Percentiles rank a stretch among this genome's conserved stretches.
phyloP scores from a whole-genome alignment of 306 rosid species.

The Ziziphus jujuba region DNA sequence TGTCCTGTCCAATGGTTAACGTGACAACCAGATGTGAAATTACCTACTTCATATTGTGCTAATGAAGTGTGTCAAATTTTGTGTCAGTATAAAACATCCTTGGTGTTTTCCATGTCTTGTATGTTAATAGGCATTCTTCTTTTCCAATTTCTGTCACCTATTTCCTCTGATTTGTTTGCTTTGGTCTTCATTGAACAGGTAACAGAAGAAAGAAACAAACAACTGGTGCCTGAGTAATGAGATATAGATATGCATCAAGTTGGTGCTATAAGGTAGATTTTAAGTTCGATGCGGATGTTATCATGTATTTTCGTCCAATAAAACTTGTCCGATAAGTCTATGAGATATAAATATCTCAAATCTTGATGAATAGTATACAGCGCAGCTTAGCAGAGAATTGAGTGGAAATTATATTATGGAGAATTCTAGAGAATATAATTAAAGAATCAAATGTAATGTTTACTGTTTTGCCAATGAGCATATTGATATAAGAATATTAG shows the following conservation, averaged over 20 bases:
- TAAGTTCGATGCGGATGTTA: not conserved
- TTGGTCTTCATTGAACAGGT: constrained; percentile 45
- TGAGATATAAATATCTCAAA: too few relatives aligned
- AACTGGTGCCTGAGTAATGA: constrained; percentile 22
- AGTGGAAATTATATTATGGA: too few relatives aligned
- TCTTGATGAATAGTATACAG: too few relatives aligned
- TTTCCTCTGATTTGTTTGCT: constrained; percentile 9
- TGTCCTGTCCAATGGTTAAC: not conserved
- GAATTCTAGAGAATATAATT: too few relatives aligned
- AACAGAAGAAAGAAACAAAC: constrained; percentile 36
- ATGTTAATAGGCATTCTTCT: not conserved
- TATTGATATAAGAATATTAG: too few relatives aligned
- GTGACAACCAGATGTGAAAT: not conserved
- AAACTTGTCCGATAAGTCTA: too few relatives aligned
- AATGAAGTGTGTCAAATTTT: not conserved
- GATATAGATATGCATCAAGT: not conserved
- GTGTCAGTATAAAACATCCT: not conserved
- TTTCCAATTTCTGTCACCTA: constrained; percentile 4
- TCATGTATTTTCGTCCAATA: not conserved
- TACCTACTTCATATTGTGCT: not conserved
- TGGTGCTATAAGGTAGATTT: not conserved
- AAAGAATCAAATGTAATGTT: too few relatives aligned
- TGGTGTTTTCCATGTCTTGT: not conserved
- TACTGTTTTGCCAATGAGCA: too few relatives aligned
- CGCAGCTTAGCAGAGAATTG: too few relatives aligned